A percentile compares a stretch with the other conserved stretches of the same genome.
phyloP scores from a whole-genome alignment of 2,329 filamentous ascomycete genomes.

The Aspergillus puulaauensis region DNA sequence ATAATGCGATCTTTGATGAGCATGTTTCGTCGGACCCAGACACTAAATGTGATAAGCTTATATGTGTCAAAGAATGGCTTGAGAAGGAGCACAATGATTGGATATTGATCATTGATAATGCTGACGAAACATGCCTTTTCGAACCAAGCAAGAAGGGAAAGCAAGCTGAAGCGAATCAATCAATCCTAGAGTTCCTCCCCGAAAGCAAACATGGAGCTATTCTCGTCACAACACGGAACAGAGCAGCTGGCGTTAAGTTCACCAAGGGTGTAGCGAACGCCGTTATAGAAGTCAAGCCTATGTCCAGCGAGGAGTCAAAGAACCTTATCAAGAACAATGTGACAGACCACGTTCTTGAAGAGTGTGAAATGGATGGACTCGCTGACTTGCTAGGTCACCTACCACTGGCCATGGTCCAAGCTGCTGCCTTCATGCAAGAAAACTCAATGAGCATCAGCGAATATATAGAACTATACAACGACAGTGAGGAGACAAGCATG shows the following conservation, averaged over 20 bases:
- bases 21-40: slow-evolving; percentile 1
- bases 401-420: slow-evolving; percentile 14
- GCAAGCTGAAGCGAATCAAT: background rate
- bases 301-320: slow-evolving; percentile 11
- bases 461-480: slow-evolving; percentile 16
- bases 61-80: slow-evolving; percentile 11
- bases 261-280: background rate
- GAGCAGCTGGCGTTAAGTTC: slow-evolving; percentile 15
- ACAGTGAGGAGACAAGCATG: slow-evolving; percentile 15
- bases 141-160: background rate
- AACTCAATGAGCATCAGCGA: slow-evolving; percentile 11
- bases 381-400: slow-evolving; percentile 8
- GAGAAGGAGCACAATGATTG: slow-evolving; percentile 13
- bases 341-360: slow-evolving; percentile 1
- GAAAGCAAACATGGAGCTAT: background rate
- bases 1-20: slow-evolving; percentile 4
- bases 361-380: slow-evolving; percentile 10
- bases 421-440: slow-evolving; percentile 15
- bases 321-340: slow-evolving; percentile 10
- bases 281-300: slow-evolving; percentile 12
- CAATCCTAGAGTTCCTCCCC: slow-evolving; percentile 10
- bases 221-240: slow-evolving; percentile 14
- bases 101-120: slow-evolving; percentile 21
- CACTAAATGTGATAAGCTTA: slow-evolving; percentile 6
- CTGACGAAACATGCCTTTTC: slow-evolving; percentile 18